These are phyloP conservation scores for Elaeis guineensis DNA, from an alignment of 176 grass and related monocot genomes.

Conservation along the genomic window DNA sequence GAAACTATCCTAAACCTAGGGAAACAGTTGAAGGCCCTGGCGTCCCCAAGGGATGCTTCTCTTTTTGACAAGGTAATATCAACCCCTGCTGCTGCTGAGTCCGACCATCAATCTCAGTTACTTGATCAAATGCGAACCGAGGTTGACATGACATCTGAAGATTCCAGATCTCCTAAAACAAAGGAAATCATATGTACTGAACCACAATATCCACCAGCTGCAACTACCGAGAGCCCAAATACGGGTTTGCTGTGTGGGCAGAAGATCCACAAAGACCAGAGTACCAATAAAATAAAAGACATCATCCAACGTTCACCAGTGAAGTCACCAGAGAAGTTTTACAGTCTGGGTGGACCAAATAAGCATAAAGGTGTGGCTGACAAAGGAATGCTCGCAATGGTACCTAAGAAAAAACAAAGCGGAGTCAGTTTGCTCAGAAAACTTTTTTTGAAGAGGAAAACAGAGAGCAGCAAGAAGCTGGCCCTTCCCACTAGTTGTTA, in stretches of 20 bases:
- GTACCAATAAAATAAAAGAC: neutral
- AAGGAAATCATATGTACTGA: slow-evolving; percentile 44
- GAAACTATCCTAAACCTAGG: slow-evolving; percentile 76
- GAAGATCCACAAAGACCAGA: slow-evolving; percentile 1
- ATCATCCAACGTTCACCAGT: slow-evolving; percentile 17
- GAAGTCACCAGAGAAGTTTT: slow-evolving; percentile 4
- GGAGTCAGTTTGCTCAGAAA: slow-evolving; percentile 51
- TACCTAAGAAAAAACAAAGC: slow-evolving; percentile 41
- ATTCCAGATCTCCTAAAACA: slow-evolving; percentile 31
- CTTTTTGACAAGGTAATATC: slow-evolving; percentile 45
- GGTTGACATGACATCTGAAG: slow-evolving; percentile 23
- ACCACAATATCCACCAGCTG: neutral
- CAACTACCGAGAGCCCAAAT: neutral
- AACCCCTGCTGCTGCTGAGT: slow-evolving; percentile 7
- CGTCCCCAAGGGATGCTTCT: slow-evolving; percentile 45
- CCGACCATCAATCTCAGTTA: slow-evolving; percentile 25
- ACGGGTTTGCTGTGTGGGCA: neutral
- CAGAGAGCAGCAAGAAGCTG: slow-evolving; percentile 36
- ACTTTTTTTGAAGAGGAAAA: slow-evolving; percentile 56
- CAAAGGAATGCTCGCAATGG: slow-evolving; percentile 24
- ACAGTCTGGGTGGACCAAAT: neutral
- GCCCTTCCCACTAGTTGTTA: slow-evolving; percentile 29
- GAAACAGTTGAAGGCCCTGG: slow-evolving; percentile 78
- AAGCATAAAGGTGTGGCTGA: slow-evolving; percentile 28
- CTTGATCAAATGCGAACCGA: slow-evolving; percentile 36